Conservation (phyloP, 345 rosid genomes). For the Anacardium occidentale region DNA sequence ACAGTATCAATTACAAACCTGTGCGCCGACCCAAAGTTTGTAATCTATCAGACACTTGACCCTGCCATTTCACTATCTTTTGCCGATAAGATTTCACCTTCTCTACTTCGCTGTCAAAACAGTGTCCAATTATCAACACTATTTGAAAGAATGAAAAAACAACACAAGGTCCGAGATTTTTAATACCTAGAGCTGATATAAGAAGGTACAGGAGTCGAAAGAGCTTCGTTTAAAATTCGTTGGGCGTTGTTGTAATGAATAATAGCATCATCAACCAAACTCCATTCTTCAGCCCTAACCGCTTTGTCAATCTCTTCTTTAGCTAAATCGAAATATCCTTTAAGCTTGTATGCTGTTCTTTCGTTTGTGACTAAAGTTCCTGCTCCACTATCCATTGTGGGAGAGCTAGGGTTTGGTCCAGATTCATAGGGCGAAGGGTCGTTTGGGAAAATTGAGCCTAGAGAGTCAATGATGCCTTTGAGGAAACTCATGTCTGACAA, state of each 20-base stretch:
- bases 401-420: conserved; percentile 31
- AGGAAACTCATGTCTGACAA: conserved; percentile 58
- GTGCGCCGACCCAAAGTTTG: conserved; percentile 60
- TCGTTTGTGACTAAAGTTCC: conserved; percentile 58
- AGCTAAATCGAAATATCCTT: conserved; percentile 85
- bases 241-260: conserved; percentile 76
- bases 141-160: background rate
- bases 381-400: conserved; percentile 48
- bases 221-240: conserved; percentile 65
- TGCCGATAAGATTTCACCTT: conserved; percentile 79
- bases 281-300: conserved; percentile 93
- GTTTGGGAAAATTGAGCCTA: conserved; percentile 51
- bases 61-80: conserved; percentile 89
- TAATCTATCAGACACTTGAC: conserved; percentile 80
- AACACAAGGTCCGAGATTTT: background rate
- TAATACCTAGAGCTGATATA: conserved; percentile 62
- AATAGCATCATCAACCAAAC: conserved; percentile 73
- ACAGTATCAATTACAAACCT: conserved; percentile 35
- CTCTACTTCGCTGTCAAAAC: conserved; percentile 62
- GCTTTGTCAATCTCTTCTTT: conserved; percentile 80
- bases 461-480: conserved; percentile 55
- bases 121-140: background rate
- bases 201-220: conserved; percentile 67
- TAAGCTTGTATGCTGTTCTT: conserved; percentile 82
- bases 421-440: conserved; percentile 27